Conservation (phyloP, 176 grass and related monocot genomes). For the Panicum miliaceum region DNA sequence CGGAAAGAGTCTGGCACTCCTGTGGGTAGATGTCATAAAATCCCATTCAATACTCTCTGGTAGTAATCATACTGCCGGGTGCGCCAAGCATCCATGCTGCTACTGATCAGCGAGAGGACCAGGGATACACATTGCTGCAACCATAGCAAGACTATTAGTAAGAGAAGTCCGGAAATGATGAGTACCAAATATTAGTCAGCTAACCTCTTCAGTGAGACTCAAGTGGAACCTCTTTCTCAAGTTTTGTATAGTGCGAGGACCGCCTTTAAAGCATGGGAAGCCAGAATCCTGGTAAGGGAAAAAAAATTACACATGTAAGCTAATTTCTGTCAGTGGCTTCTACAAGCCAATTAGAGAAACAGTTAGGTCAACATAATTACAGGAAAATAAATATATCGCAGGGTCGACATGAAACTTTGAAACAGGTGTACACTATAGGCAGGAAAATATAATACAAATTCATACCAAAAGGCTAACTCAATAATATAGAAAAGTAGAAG, state of each 20-base stretch:
- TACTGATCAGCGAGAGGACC: conserved; percentile 97
- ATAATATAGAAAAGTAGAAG: not conserved
- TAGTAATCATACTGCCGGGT: conserved; percentile 99
- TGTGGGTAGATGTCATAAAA: conserved; percentile 60
- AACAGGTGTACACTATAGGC: not conserved
- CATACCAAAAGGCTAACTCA: not conserved
- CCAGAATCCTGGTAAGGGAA: conserved; percentile 74
- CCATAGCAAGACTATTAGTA: conserved; percentile 29
- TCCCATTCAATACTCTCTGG: conserved; percentile 95
- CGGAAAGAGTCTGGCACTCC: not conserved
- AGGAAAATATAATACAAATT: not conserved
- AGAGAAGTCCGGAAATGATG: not conserved
- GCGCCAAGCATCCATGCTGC: conserved; percentile 98
- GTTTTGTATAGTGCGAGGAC: conserved; percentile 89
- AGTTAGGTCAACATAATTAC: not conserved
- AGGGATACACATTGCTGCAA: conserved; percentile 99
- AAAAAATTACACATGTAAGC: conserved; percentile 29
- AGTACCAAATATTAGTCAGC: conserved; percentile 23
- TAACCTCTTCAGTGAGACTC: conserved; percentile 97
- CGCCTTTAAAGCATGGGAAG: conserved; percentile 98
- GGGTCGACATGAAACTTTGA: not conserved
- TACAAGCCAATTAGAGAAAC: conserved; percentile 19
- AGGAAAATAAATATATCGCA: not conserved
- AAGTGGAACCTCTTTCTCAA: conserved; percentile 98
- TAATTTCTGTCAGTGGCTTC: not conserved